Base-by-base conservation (phyloP, 768 basidiomycete species). In the Antrodiella citrinella region DNA sequence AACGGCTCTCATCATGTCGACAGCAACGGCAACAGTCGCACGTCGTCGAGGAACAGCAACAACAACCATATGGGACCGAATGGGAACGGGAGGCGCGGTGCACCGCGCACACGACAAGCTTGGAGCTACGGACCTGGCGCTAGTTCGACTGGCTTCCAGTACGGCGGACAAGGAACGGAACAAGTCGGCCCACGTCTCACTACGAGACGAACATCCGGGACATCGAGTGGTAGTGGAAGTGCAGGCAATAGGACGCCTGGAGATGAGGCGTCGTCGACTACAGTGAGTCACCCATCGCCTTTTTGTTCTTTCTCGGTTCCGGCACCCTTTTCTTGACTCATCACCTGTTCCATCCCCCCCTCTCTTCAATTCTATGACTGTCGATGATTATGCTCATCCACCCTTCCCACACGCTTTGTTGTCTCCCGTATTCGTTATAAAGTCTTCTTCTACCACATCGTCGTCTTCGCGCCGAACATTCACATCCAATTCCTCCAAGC, bases 381-480 rank as follows among this genome's bases (percentile, higher is more conserved):
- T 43, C 7, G 18, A 43, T 19, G 41, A 7, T 43, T 43, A 18
- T 43, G n/a, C 15, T 43, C 41, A 35, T 35, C 30, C 7, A 7
- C 30, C 7, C 15, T 15, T 15, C 7, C 30, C 15, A 15, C 30
- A 35, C 15, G 30, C 30, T 7, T 35, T 35, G 15, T 35, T 35
- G 7, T 35, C 7, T 35, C 30, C 30, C 30, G 7, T 15, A 35
- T 15, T 15, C 30, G 15, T 44, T 52, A n/a, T n/a, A n/a, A 55
- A 80, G 86, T 88, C 86, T 24, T 88, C 87, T 43, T 84, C 84
- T 4, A 79, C 80, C 11, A 82, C 81, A 1, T 89, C 90, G 4
- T 89, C 87, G 0, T 88, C 86, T 1, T 91, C 89, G 35, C 77
- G 84, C 35, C 76, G 80, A 54, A 87, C 86, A 4, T 86, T 77